Evolutionary conservation across 2,329 filamentous ascomycete species (phyloP), one percentile per base, ranked within the genome.

Genomic region (Diplocarpon rosae): DNA sequence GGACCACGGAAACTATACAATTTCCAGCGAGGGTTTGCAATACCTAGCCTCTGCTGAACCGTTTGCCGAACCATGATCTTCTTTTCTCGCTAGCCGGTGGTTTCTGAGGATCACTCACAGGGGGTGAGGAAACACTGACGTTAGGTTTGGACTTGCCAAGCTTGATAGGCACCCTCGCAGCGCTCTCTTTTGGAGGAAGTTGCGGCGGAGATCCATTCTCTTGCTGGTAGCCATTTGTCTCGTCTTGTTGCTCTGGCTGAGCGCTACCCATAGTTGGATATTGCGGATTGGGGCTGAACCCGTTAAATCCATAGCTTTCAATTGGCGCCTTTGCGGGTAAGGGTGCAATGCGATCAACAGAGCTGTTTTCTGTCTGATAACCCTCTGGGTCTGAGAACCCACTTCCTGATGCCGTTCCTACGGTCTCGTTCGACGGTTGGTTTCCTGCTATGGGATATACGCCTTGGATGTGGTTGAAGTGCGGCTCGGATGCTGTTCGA

Each of bases 311-410:
- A 56, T 85, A 85, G 51, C 72, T 74, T 43, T 83, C 80, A 5
- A 65, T 58, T 7, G 72, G 71, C 39, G 79, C 73, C 20, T 70
- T 73, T 56, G 75, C 74, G 8, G 70, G 67, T 5, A 70, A 69
- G 41, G 79, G 74, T 46, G 71, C 68, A 17, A 80, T 69, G 50
- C 86, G 80, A 60, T 95, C 86, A 55, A 93, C 77, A 1, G 87
- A 94, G 66, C 86, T 93, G 66, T 94, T 94, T 60, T 95, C 85
- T 48, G 87, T 94, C 52, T 82, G 81, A 63, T 92, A 89, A 45
- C 80, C 81, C 59, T 76, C 80, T 11, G 80, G 80, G 46, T 95
- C 88, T 51, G 81, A 78, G 54, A 77, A 83, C 39, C 53, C 84
- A 58, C 80, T 85, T 16, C 79, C 81, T 10, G 80, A 78, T 48